Evolutionary conservation across 345 rosid species (phyloP).

Genomic region (Gossypium thurberi): DNA sequence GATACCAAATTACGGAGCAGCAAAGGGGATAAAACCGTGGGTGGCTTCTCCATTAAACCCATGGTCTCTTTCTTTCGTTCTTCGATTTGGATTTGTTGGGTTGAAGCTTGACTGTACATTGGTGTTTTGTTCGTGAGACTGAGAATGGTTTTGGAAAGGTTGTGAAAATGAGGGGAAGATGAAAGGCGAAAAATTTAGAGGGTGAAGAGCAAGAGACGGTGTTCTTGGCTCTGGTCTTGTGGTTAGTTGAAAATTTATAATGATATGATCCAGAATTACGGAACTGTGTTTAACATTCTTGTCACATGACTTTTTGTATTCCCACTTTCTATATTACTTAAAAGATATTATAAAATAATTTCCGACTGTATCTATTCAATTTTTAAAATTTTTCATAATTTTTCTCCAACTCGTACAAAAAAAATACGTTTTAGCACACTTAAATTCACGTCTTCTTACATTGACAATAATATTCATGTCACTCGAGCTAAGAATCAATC

Average conservation of each 20-base stretch:
- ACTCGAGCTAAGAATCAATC: too few species aligned
- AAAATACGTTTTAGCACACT: too few species aligned
- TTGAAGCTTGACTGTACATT: not conserved
- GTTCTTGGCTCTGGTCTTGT: not conserved
- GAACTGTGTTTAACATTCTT: too few species aligned
- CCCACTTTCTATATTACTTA: too few species aligned
- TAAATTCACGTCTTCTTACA: fast-evolving
- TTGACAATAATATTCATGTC: too few species aligned
- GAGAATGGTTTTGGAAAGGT: not conserved
- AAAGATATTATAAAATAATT: too few species aligned
- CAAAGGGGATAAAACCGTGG: constrained; percentile 39
- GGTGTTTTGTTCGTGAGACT: not conserved
- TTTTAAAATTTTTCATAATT: too few species aligned
- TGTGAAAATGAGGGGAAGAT: not conserved
- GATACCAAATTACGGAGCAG: constrained; percentile 49
- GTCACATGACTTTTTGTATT: too few species aligned
- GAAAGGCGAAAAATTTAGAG: constrained; percentile 5
- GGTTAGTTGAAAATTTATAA: not conserved
- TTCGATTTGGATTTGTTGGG: not conserved
- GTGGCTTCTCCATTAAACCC: constrained; percentile 37
- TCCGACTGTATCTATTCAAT: too few species aligned
- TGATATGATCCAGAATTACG: too few species aligned
- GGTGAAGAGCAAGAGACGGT: not conserved
- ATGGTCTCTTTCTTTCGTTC: not conserved
- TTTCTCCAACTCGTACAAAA: too few species aligned